A percentile compares a stretch with the other conserved stretches of the same genome.
These are phyloP conservation scores for Musa schizocarpa DNA, from an alignment of 176 grass and related monocot genomes.

Conservation along the genomic window DNA sequence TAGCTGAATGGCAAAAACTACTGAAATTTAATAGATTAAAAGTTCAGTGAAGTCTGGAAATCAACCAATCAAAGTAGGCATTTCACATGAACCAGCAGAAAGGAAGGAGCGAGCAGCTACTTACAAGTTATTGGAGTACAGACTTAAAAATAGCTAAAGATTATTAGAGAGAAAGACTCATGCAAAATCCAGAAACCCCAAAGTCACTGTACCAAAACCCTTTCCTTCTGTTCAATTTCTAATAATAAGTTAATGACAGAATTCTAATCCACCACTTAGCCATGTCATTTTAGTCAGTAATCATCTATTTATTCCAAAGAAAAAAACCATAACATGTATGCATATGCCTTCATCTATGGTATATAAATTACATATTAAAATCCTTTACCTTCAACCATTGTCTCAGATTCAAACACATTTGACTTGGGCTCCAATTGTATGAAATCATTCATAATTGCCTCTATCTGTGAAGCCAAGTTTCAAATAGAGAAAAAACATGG, in stretches of 20 bases:
- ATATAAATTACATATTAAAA: slow-evolving; percentile 1
- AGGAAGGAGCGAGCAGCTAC: neutral
- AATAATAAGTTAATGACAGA: neutral
- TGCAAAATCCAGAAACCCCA: neutral
- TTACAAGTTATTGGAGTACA: neutral
- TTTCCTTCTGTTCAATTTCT: no score
- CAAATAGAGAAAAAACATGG: neutral
- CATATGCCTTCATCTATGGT: neutral
- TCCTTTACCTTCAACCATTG: slow-evolving; percentile 91
- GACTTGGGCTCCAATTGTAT: slow-evolving; percentile 77
- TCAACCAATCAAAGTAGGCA: neutral
- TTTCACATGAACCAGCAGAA: neutral
- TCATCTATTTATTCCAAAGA: neutral
- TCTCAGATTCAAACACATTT: slow-evolving; percentile 91
- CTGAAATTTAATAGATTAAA: neutral
- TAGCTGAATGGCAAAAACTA: neutral
- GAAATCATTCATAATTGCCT: slow-evolving; percentile 96
- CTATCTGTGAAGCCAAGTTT: slow-evolving; percentile 39
- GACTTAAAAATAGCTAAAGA: neutral
- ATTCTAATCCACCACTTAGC: neutral
- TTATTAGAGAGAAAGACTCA: neutral
- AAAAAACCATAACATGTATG: neutral
- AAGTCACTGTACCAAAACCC: neutral
- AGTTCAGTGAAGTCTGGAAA: neutral
- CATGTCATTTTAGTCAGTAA: neutral